Evolutionary conservation across 2,329 filamentous ascomycete genomes (phyloP).

Genomic region (Metarhizium sp.): DNA sequence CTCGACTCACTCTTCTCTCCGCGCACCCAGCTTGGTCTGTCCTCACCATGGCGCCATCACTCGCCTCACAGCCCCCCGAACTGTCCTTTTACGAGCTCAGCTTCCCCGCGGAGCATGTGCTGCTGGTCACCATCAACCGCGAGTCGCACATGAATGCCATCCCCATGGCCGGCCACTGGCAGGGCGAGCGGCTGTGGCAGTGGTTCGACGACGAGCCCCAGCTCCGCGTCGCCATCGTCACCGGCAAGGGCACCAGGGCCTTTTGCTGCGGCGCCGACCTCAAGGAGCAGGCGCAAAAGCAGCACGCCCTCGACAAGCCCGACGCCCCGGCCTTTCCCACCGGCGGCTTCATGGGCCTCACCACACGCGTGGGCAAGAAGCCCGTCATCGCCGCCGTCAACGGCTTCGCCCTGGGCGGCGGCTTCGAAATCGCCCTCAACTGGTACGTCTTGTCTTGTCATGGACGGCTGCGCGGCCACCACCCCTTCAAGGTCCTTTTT

Average conservation of each 20-base stretch:
- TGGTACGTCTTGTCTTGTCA: conserved; percentile 28
- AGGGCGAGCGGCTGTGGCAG: conserved; percentile 37
- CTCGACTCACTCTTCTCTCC: no score
- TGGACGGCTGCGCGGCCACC: no score
- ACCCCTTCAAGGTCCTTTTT: not conserved
- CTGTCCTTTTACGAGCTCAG: conserved; percentile 20
- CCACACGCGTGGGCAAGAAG: conserved; percentile 47
- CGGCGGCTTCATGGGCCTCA: conserved; percentile 39
- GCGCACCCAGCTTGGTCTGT: no score
- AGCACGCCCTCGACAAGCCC: conserved; percentile 11
- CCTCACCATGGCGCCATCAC: conserved; percentile 6
- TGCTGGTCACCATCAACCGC: conserved; percentile 45
- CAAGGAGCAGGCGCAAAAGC: conserved; percentile 31
- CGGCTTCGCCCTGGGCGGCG: conserved; percentile 46
- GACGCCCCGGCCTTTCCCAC: conserved; percentile 18
- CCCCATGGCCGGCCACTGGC: conserved; percentile 32
- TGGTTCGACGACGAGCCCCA: conserved; percentile 44
- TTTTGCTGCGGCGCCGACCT: conserved; percentile 48
- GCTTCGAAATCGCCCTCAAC: conserved; percentile 46
- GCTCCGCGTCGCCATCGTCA: conserved; percentile 38
- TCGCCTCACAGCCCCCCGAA: conserved; percentile 9
- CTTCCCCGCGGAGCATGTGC: conserved; percentile 35
- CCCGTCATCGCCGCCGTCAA: conserved; percentile 52
- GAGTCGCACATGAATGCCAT: conserved; percentile 37
- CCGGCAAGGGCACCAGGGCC: conserved; percentile 39